Evolutionary conservation across 2,329 filamentous ascomycete genomes (phyloP), one percentile per base, ranked within the genome.

Genomic region (Fusarium equiseti): DNA sequence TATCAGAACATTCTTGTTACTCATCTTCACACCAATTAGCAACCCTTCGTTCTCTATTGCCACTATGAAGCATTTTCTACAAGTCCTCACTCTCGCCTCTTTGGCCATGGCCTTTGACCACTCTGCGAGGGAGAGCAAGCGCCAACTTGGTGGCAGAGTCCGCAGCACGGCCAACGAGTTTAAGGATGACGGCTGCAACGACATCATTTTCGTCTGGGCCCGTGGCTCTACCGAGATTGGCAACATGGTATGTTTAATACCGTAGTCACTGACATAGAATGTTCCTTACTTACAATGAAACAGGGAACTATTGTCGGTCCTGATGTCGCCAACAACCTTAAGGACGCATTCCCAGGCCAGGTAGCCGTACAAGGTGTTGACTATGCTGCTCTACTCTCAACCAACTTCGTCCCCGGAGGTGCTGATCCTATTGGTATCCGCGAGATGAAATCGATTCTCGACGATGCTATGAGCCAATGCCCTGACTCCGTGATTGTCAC

Each of bases 131-230:
- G 27, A 49, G 27, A 49, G 46, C 4, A 49, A 49, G 13, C 46
- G 46, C 4, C 46, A 49, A 22, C 27, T 49, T 22, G 0, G 46
- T 22, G 13, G 3, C 3, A 49, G 27, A 26, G 46, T 49, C 46
- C 46, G 46, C 27, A 49, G 46, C 46, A 49, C 27, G 3, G 46
- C 46, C 27, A 49, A 49, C 27, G 46, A 49, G 46, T 49, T 49
- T 7, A 49, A 49, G 4, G 13, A 49, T 3, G 46, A 22, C 4
- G 46, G 46, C 13, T 49, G 27, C 4, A 49, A 49, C n/a, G 27
- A 49, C 16, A 49, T 49, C n/a, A 49, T 49, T 11, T 49, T 49
- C n/a, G 46, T 49, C 27, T 49, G 46, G 46, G 46, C 46, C 22
- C 46, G 46, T 31, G 27, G 46, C 7, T 49, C 46, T 32, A 49